Base-by-base conservation (phyloP, 2,329 filamentous ascomycete genomes). In the Diplodia scrobiculata region DNA sequence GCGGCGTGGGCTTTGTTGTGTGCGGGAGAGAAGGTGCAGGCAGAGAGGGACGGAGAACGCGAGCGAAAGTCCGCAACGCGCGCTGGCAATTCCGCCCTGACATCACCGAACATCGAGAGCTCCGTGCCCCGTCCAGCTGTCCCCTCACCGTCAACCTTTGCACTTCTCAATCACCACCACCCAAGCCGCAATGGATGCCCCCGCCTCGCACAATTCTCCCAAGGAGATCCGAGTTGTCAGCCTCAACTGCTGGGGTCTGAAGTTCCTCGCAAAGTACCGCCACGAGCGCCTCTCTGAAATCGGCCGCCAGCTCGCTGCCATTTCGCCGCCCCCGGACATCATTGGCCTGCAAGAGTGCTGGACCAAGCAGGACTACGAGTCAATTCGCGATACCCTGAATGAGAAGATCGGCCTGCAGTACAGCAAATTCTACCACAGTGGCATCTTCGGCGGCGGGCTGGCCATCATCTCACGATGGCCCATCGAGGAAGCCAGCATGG, bases 201-300 rank as follows among this genome's bases (percentile, higher is more conserved):
- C 19, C 21, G 13, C 29, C 34, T 45, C 45, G 5, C 11, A 45
- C 32, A 50, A 63, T 11, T 6, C 71, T 76, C 73, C 70, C 86
- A 6, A 76, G 84, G 19, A 80, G 80, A 84, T 98, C 75, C 89
- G 90, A 73, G 84, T 98, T 71, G 81, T 97, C 70, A 95, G 91
- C 4, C 86, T 97, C 76, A 99, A 99, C 79, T 97, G 92, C 86
- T 98, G 95, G 94, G 95, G 95, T 62, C 87, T 98, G 68, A 94
- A 96, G 74, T 92, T 87, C 80, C 84, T 98, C 73, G 89, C 93
- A 62, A 88, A 89, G 70, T 86, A 91, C 71, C 91, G 93, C 70
- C 82, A 85, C 70, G 89, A 90, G 72, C 91, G 95, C 51, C 85
- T 98, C 60, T 79, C 84, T 34, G 91, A 96, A 76, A 97, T 98